Base-by-base conservation (phyloP, 148 eudicot species). In the Tetragonia tetragonoides region DNA sequence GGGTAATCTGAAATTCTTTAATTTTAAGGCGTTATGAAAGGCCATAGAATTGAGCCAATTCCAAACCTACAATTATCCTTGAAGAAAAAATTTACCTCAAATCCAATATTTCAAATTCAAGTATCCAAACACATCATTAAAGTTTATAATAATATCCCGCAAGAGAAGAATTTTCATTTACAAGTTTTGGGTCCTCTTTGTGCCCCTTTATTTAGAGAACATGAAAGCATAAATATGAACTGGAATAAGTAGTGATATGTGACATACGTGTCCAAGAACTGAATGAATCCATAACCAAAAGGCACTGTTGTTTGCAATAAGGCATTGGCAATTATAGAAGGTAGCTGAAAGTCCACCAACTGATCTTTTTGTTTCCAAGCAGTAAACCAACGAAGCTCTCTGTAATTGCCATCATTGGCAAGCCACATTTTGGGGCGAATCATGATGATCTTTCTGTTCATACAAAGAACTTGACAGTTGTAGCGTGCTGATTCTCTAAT, bases 381-480 rank as follows among this genome's bases (percentile, higher is more conserved):
- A 37, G 97, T 91, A 83, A 93, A 93, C 99, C 97, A 95, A 15
- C 94, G 83, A 18, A 93, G 97, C 81, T 95, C 99, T 83, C 99
- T 86, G 73, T 95, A 95, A 79, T 95, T 95, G 1, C 99, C 97
- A 77, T 95, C 99, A 84, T 93, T 93, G 69, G 97, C 99, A 68
- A 95, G 96, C 89, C 92, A 93, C 94, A 90, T 87, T 83, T 95
- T 95, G 6, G 99, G 97, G 18, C 99, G 89, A 57, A 93, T 95
- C 97, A 95, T 88, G 84, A 95, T 80, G 66, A 95, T 91, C 82
- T 88, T 93, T 66, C 91, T 86, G 75, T 95, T 90, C 80, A 95
- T 81, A 77, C 99, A 95, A 74, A 95, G 68, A 67, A 95, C 87
- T 85, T 95, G 97, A 75, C 97, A 95, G 69, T 95, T 95, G 86